These are phyloP conservation scores for Rhizophagus clarus DNA, from an alignment of 192 early-diverging fungal species.

Conservation along the genomic window DNA sequence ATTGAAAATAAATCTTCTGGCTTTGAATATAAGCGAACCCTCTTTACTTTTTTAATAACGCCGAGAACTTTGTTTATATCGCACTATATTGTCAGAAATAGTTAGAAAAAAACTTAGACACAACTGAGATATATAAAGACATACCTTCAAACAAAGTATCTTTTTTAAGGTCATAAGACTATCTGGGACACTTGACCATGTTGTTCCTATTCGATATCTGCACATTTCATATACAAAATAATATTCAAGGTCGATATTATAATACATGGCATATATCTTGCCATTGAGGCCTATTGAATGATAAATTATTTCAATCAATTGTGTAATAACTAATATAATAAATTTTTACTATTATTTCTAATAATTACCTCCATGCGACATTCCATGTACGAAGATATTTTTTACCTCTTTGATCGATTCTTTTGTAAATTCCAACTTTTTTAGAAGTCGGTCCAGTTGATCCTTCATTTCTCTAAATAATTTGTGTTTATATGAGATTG, in stretches of 20 bases:
- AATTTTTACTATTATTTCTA: too few species aligned
- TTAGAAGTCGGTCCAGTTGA: constrained; percentile 4
- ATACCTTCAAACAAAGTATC: constrained; percentile 8
- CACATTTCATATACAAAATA: constrained; percentile 15
- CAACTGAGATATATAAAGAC: constrained; percentile 9
- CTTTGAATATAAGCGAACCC: not conserved
- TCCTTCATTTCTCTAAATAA: constrained; percentile 23
- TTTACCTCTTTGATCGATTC: constrained; percentile 18
- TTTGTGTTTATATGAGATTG: constrained; percentile 10
- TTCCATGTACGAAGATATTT: constrained; percentile 11
- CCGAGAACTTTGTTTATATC: constrained; percentile 3
- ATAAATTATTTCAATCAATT: not conserved
- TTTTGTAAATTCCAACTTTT: constrained; percentile 17
- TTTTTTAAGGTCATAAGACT: constrained; percentile 14
- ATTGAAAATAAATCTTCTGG: constrained; percentile 18
- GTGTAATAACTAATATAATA: too few species aligned
- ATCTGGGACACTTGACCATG: constrained; percentile 13
- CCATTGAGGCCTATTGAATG: too few species aligned
- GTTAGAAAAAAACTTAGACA: not conserved
- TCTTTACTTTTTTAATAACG: constrained; percentile 7
- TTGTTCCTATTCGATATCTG: constrained; percentile 22
- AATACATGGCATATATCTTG: constrained; percentile 7
- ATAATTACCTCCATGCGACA: not conserved
- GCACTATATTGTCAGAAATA: not conserved
- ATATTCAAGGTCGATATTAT: constrained; percentile 7